Evolutionary conservation across 2,329 filamentous ascomycete genomes (phyloP).

Genomic region (Clarireedia sp.): DNA sequence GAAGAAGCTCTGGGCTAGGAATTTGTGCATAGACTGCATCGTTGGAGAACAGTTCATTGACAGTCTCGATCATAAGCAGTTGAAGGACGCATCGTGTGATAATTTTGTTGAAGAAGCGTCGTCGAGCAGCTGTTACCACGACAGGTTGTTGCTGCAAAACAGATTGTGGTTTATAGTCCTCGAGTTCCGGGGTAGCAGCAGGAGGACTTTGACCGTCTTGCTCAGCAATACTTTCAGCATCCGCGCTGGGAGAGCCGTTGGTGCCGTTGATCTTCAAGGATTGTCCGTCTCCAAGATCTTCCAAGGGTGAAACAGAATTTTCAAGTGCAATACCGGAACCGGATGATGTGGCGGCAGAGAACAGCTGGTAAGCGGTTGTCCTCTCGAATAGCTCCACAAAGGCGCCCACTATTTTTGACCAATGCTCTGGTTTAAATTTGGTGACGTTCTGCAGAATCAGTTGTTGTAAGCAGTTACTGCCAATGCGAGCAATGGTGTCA

Average conservation of each 20-base stretch:
- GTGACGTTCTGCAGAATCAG: constrained; percentile 92
- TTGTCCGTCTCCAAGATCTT: constrained; percentile 36
- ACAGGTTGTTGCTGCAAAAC: constrained; percentile 79
- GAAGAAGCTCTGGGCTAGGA: constrained; percentile 78
- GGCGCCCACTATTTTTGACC: constrained; percentile 87
- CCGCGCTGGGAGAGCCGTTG: constrained; percentile 31
- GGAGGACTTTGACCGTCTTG: constrained; percentile 25
- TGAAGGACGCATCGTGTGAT: constrained; percentile 98
- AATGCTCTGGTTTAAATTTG: constrained; percentile 82
- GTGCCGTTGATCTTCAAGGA: constrained; percentile 55
- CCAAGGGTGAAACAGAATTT: constrained; percentile 34
- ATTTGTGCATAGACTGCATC: constrained; percentile 91
- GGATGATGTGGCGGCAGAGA: constrained; percentile 65
- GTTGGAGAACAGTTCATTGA: constrained; percentile 97
- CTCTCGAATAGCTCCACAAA: constrained; percentile 94
- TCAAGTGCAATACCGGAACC: constrained; percentile 45
- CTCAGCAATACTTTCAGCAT: constrained; percentile 25
- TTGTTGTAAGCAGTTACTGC: constrained; percentile 95
- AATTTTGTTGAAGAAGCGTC: constrained; percentile 97
- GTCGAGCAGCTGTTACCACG: constrained; percentile 83
- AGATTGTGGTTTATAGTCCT: constrained; percentile 78
- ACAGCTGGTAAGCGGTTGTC: constrained; percentile 90
- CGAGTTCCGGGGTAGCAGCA: constrained; percentile 33
- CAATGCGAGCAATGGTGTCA: constrained; percentile 94
- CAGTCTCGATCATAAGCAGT: constrained; percentile 98